Percentiles rank a stretch among this genome's conserved stretches.
These are phyloP conservation scores for Debaryomycetaceae sp. DNA, from an alignment of 1,139 yeast genomes.

Conservation along the genomic window DNA sequence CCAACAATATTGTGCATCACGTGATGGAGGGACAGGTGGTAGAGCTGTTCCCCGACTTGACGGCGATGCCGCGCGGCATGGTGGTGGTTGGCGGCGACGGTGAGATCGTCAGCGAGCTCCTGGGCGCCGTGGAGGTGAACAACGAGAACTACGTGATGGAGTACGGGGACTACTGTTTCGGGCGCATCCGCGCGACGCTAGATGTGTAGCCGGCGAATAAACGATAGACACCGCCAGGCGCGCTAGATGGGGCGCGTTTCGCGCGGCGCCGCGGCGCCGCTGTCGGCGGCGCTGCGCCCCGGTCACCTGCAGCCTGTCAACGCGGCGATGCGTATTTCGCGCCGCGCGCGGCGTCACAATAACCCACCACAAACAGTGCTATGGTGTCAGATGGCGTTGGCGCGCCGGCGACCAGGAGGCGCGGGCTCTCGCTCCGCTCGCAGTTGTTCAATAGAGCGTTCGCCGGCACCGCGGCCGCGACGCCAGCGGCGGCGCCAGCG, in stretches of 20 bases:
- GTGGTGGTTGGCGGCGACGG: constrained; percentile 40
- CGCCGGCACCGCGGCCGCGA: constrained; percentile 2
- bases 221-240: neutral
- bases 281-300: too few species aligned
- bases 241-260: too few species aligned
- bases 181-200: constrained; percentile 12
- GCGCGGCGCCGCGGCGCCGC: too few species aligned
- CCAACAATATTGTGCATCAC: constrained; percentile 32
- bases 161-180: constrained; percentile 32
- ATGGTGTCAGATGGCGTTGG: neutral
- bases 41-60: constrained; percentile 34
- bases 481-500: too few species aligned
- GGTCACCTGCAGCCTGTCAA: too few species aligned
- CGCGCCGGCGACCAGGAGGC: constrained; percentile 32
- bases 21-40: constrained; percentile 26
- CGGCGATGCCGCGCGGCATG: constrained; percentile 38
- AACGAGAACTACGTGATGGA: constrained; percentile 34
- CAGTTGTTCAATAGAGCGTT: constrained; percentile 60
- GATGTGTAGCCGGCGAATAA: constrained; percentile 9
- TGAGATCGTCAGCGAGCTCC: constrained; percentile 36
- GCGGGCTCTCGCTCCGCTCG: constrained; percentile 73
- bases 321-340: too few species aligned
- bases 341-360: too few species aligned
- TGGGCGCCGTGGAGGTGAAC: constrained; percentile 31
- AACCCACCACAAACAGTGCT: too few species aligned